Percentiles rank a stretch among this genome's conserved stretches.
Conservation (phyloP, 2,329 filamentous ascomycete species). For the Neonectria ditissima region DNA sequence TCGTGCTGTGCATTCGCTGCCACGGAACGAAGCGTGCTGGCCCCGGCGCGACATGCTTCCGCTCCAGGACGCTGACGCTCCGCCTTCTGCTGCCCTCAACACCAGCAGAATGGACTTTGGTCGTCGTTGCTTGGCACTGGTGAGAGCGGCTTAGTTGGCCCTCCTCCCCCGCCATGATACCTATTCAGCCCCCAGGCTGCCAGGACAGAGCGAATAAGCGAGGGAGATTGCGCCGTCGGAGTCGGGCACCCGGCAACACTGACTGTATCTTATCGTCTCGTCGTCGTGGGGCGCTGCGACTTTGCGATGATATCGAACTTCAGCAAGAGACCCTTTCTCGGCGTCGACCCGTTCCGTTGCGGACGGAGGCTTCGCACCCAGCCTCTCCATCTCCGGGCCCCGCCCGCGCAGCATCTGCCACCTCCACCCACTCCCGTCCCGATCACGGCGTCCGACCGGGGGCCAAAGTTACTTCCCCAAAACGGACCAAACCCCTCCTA, state of each 20-base stretch:
- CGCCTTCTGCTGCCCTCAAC: constrained; percentile 14
- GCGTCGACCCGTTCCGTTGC: constrained; percentile 4
- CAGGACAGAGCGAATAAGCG: constrained; percentile 13
- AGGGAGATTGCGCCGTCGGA: not conserved
- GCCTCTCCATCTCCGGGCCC: not conserved
- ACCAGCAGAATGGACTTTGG: constrained; percentile 4
- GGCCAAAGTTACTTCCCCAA: not conserved
- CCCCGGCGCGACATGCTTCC: constrained; percentile 27
- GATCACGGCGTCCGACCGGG: not conserved
- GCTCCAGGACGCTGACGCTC: constrained; percentile 20
- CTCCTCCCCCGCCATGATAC: not conserved
- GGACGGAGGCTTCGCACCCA: constrained; percentile 9
- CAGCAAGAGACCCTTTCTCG: not conserved
- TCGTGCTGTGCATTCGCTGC: not conserved
- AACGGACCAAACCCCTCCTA: not conserved
- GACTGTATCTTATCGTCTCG: not conserved
- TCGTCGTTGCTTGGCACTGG: not conserved
- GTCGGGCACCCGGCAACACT: not conserved
- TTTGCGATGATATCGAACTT: not conserved
- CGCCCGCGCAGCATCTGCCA: constrained; percentile 7
- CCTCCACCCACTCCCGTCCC: constrained; percentile 13
- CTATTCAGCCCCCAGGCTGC: not conserved
- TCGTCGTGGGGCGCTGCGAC: not conserved
- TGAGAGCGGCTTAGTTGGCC: constrained; percentile 2
- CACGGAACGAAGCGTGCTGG: not conserved